phyloP scores from a whole-genome alignment of 2,329 filamentous ascomycete species.

The Pseudocercospora fijiensis region DNA sequence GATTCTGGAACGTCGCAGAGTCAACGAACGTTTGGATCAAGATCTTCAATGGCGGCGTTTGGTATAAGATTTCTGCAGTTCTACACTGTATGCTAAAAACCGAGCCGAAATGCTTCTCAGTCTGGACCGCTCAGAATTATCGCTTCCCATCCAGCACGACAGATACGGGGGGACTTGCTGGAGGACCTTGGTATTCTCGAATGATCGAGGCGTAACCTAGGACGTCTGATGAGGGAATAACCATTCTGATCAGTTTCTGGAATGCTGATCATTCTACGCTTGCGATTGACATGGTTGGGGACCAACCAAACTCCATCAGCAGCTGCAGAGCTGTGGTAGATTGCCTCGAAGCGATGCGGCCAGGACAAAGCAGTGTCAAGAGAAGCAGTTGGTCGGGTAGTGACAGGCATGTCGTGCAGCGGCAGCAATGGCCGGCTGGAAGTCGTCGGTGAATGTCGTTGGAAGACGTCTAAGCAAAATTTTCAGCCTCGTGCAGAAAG shows the following conservation, averaged over 20 bases:
- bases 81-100: no score
- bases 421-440: background rate
- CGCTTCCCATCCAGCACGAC: background rate
- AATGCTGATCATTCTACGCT: background rate
- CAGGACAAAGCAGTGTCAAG: background rate
- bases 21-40: no score
- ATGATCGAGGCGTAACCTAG: background rate
- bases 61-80: no score
- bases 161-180: background rate
- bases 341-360: background rate
- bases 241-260: background rate
- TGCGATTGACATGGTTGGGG: background rate
- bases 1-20: no score
- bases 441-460: no score
- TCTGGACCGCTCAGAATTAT: no score
- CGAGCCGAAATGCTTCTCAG: no score
- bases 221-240: background rate
- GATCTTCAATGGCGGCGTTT: no score
- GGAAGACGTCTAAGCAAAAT: background rate
- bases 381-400: no score
- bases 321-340: background rate
- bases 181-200: background rate
- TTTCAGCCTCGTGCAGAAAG: background rate
- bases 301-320: background rate
- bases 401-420: background rate